A percentile compares a stretch with the other conserved stretches of the same genome.
These are phyloP conservation scores for Scedosporium aurantiacum DNA, from an alignment of 2,329 filamentous ascomycete species.

Conservation along the genomic window DNA sequence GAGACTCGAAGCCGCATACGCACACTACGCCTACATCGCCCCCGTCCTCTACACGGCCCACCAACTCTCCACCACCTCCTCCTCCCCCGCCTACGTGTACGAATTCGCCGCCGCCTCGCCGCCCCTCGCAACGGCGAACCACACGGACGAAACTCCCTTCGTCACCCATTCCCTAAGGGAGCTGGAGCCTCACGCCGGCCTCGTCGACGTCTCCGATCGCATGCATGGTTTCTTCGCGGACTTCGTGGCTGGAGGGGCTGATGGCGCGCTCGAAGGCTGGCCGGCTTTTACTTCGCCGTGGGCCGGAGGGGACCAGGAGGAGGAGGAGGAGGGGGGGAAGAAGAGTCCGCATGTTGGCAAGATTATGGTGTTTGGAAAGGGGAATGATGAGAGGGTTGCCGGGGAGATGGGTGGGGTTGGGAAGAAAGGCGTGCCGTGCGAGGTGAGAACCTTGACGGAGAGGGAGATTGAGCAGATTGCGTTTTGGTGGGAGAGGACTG, in stretches of 20 bases:
- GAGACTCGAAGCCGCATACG: slow-evolving; percentile 49
- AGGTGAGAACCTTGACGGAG: slow-evolving; percentile 28
- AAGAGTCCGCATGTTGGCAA: slow-evolving; percentile 18
- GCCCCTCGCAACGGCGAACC: slow-evolving; percentile 28
- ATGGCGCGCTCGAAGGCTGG: slow-evolving; percentile 22
- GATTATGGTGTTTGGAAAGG: slow-evolving; percentile 46
- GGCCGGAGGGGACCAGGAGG: slow-evolving; percentile 8
- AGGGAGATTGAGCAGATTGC: slow-evolving; percentile 37
- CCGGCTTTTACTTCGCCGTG: slow-evolving; percentile 32
- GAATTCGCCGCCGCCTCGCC: slow-evolving; percentile 42
- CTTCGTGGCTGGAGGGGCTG: slow-evolving; percentile 13
- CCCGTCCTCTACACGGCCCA: slow-evolving; percentile 51
- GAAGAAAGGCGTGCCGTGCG: slow-evolving; percentile 29
- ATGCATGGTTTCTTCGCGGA: slow-evolving; percentile 33
- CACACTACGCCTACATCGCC: slow-evolving; percentile 53
- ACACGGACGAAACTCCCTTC: slow-evolving; percentile 33
- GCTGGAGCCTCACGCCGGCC: slow-evolving; percentile 23
- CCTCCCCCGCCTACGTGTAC: slow-evolving; percentile 37
- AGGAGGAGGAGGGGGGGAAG: too few relatives aligned
- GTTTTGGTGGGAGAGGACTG: slow-evolving; percentile 50
- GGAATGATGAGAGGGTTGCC: slow-evolving; percentile 41
- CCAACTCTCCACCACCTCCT: not conserved
- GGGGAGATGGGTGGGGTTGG: slow-evolving; percentile 20
- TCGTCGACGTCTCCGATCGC: slow-evolving; percentile 23
- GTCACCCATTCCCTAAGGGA: slow-evolving; percentile 30